Evolutionary conservation across 2,329 filamentous ascomycete species (phyloP), one percentile per base, ranked within the genome.

Genomic region (Chalara sp.): DNA sequence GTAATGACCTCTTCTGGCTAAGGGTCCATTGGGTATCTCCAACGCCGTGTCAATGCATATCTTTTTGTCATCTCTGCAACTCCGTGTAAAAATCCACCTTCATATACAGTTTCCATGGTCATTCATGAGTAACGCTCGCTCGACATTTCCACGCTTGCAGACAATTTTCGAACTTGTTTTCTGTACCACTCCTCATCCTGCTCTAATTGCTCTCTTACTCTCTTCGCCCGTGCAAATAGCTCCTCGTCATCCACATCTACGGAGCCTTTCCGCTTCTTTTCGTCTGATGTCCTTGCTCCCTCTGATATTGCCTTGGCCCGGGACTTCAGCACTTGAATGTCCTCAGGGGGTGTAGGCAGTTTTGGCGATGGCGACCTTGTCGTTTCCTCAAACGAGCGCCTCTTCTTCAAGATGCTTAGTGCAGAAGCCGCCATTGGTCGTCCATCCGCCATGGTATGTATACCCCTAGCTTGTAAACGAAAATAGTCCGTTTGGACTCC

Each of bases 401-500:
- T 64, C 4, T 50, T 47, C 13, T 52, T 58, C 6, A 63, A 39
- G 30, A 60, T 51, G 5, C 55, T 60, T 10, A 60, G 61, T 5
- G 56, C 65, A 12, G 63, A 61, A 31, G 37, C 60, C 21, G 65
- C 64, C 39, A 66, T 52, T 39, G 63, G 59, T 7, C 57, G 58
- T 10, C 64, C 63, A 48, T 63, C 51, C 10, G 58, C 58, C 13
- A 65, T 53, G 31, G 63, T 67, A 3, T 50, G 53, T 6, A 67
- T 65, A 3, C 65, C 65, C 42, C 65, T 58, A 8, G 65, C 65
- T 55, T 67, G 67, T 11, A 67, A 52, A 21, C 65, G 59, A 47
- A 67, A 67, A 48, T 67, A 67, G 50, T 67, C 65, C 4, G 64
- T 66, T 37, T 64, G 55, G 5, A 67, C 64, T 5, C 65, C 65